A percentile compares a stretch with the other conserved stretches of the same genome.
phyloP scores from a whole-genome alignment of 805 yeast species.

The Teunomyces gatunensis region DNA sequence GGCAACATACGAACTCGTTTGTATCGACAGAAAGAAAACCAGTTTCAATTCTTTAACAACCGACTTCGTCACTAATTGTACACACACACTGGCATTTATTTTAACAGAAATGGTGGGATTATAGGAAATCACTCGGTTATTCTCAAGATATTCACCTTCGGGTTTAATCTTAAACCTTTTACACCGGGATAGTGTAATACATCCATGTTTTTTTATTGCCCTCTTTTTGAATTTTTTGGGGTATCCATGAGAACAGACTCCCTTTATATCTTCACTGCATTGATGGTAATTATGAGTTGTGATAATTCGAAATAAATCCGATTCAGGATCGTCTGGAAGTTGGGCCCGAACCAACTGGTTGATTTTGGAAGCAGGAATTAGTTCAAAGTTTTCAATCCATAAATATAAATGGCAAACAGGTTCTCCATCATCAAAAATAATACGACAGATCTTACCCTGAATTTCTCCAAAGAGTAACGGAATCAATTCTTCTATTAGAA shows the following conservation, averaged over 20 bases:
- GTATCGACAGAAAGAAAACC: neutral
- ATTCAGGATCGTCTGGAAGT: neutral
- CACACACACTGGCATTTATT: neutral
- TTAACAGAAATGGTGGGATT: neutral
- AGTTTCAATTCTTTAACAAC: neutral
- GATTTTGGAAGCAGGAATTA: neutral
- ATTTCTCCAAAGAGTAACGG: neutral
- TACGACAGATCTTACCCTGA: neutral
- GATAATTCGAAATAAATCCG: neutral
- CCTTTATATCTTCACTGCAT: neutral
- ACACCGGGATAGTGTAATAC: neutral
- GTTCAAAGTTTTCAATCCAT: slow-evolving; percentile 1
- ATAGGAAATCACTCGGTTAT: neutral
- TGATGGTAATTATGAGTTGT: neutral
- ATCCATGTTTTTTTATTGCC: neutral
- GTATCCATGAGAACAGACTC: slow-evolving; percentile 1
- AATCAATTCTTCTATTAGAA: neutral
- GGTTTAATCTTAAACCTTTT: neutral
- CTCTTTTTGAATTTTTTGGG: slow-evolving; percentile 1
- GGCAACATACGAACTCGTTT: neutral
- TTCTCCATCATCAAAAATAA: neutral
- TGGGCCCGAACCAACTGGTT: neutral
- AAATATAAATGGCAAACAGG: neutral
- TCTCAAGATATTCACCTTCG: neutral
- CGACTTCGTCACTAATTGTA: neutral